Base-by-base conservation (phyloP, 176 grass and related monocot genomes). In the Pontederia paniculata region DNA sequence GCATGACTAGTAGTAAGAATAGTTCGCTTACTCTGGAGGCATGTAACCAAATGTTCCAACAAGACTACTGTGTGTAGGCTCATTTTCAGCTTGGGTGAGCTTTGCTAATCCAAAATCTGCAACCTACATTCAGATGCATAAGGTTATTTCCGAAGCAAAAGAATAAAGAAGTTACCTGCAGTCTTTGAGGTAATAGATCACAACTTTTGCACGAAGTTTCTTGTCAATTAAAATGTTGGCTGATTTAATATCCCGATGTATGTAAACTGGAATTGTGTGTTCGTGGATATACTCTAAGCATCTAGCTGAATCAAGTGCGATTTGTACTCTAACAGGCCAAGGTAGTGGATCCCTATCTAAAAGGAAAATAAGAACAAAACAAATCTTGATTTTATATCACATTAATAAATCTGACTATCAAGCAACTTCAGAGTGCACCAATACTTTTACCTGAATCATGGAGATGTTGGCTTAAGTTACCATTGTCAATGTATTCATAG, bases 31-130 rank as follows among this genome's bases (percentile, higher is more conserved):
- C 93, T 98, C 93, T 48, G 83, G 86, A 82, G 93, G 80, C 80
- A 98, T 98, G 58, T 98, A 98, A 76, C 93, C 93, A 58, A 98
- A 91, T 78, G 93, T 98, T 15, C 93, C 93, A 72, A 90, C 91
- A 71, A 90, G 74, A 68, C 82, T 71, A 17, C 80, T 89, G 45
- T 73, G 76, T n/a, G 74, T 21, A 58, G 85, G 81, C 31, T 80
- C 68, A 63, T 65, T 77, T 45, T 86, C 91, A 5, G 84, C 79
- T 81, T 97, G 65, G 61, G 91, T 88, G 52, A 97, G 85, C 73
- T 97, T 97, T 51, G 91, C 61, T 65, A 88, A 75, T 62, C 91
- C 91, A 77, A 97, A 97, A 71, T 97, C 91, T 71, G 91, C 91
- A 84, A 97, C 91, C 91, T 90, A 73, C 57, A 67, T 37, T 37